phyloP scores from a whole-genome alignment of 805 yeast species.

The Lachancea lanzarotensis region DNA sequence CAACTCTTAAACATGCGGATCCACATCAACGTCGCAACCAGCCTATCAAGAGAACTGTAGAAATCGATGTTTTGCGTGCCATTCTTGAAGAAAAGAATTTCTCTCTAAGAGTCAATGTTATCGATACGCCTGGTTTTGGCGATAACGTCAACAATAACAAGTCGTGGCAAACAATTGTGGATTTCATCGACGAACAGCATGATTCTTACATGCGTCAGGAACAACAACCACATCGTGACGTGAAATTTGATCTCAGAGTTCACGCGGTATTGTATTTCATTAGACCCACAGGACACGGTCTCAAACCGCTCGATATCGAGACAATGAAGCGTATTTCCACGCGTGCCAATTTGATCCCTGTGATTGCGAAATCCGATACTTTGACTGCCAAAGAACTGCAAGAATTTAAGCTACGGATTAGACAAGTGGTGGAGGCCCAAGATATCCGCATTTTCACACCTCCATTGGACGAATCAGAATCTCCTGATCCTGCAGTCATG shows the following conservation, averaged over 20 bases:
- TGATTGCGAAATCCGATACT: slow-evolving; percentile 85
- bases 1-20: slow-evolving; percentile 51
- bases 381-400: slow-evolving; percentile 64
- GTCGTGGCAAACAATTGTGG: slow-evolving; percentile 81
- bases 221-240: slow-evolving; percentile 73
- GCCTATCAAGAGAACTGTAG: slow-evolving; percentile 62
- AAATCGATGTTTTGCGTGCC: slow-evolving; percentile 73
- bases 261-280: slow-evolving; percentile 88
- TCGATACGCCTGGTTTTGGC: slow-evolving; percentile 94
- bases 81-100: slow-evolving; percentile 79
- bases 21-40: slow-evolving; percentile 37
- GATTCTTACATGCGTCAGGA: slow-evolving; percentile 85
- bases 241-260: slow-evolving; percentile 73
- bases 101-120: slow-evolving; percentile 65
- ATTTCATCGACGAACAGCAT: slow-evolving; percentile 88
- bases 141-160: slow-evolving; percentile 80
- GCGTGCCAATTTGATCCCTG: slow-evolving; percentile 81
- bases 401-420: slow-evolving; percentile 64
- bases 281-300: slow-evolving; percentile 84
- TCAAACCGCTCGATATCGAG: slow-evolving; percentile 81
- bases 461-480: slow-evolving; percentile 48
- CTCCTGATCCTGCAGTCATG: slow-evolving; percentile 57
- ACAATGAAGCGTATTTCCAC: slow-evolving; percentile 77
- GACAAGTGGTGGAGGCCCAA: slow-evolving; percentile 78
- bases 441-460: slow-evolving; percentile 80